Base-by-base conservation (phyloP, 2,329 filamentous ascomycete species). In the Gliomastix tumulicola region DNA sequence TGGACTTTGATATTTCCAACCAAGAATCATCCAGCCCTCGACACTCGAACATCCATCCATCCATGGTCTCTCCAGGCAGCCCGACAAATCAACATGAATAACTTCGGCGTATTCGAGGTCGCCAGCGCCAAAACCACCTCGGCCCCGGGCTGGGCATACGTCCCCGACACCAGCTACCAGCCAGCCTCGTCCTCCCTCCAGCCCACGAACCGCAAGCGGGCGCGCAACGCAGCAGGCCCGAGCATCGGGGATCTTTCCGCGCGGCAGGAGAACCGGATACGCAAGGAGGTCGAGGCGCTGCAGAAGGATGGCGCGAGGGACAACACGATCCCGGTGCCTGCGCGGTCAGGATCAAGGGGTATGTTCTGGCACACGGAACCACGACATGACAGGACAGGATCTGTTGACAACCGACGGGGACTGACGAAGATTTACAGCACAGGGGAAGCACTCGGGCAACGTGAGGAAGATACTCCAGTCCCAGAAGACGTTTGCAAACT, bases 121-220 rank as follows among this genome's bases (percentile, higher is more conserved):
- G 84, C 87, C 23, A 79, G 77, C 52, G 68, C 79, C 20, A 79
- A 78, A 42, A 79, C 79, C 13, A 76, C 77, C 31, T 68, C 74
- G 31, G 84, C 87, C 2, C 88, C 90, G 2, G 90, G 90, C 51
- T 97, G 88, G 84, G 88, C 88, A 11, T 95, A 95, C 56, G 86
- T 96, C 2, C 81, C 88, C 21, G 87, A 95, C 54, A 80, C 75
- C 55, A 73, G 58, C 30, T 70, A 74, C 38, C 71, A 76, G 38
- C 70, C 74, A 11, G 71, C 73, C 46, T 57, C 65, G 35, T 56
- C 68, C 36, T 69, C 69, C 41, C 61, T 67, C 44, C 62, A 59
- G 42, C 69, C 65, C 40, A 61, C 65, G 45, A 75, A 72, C 68
- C 74, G 84, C 43, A 94, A 94, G 62, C 83, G 88, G 50, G 80